Conservation (phyloP, 2,329 filamentous ascomycete genomes). For the Monascus ruber region DNA sequence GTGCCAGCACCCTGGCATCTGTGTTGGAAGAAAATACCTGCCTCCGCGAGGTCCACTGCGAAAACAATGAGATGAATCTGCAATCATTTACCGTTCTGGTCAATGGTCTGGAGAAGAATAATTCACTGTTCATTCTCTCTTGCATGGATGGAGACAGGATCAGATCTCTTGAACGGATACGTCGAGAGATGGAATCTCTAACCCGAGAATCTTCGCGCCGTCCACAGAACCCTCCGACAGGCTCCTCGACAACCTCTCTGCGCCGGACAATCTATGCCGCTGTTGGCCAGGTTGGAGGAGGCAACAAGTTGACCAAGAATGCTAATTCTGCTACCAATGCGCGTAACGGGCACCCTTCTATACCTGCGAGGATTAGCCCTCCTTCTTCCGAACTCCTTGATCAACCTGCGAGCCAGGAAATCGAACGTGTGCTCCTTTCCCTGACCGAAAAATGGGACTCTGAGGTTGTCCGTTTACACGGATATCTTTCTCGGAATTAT, state of each 20-base stretch:
- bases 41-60: conserved; percentile 56
- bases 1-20: conserved; percentile 57
- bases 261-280: conserved; percentile 34
- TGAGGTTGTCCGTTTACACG: conserved; percentile 31
- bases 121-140: conserved; percentile 50
- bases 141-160: conserved; percentile 51
- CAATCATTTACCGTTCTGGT: conserved; percentile 59
- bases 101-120: conserved; percentile 56
- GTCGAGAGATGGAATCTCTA: conserved; percentile 44
- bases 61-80: conserved; percentile 61
- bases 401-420: conserved; percentile 23
- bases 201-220: conserved; percentile 25
- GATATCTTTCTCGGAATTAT: conserved; percentile 37
- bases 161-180: conserved; percentile 49
- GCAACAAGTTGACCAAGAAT: conserved; percentile 23
- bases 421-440: conserved; percentile 30
- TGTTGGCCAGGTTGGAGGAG: conserved; percentile 16
- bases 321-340: too few relatives aligned
- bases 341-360: too few relatives aligned
- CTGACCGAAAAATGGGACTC: conserved; percentile 36
- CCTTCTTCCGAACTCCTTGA: too few relatives aligned
- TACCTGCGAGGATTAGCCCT: too few relatives aligned
- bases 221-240: conserved; percentile 21
- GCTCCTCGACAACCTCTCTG: conserved; percentile 28
- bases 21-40: conserved; percentile 54